phyloP scores from a whole-genome alignment of 371 early-diverging fungal species.

The Mortierella sp. region DNA sequence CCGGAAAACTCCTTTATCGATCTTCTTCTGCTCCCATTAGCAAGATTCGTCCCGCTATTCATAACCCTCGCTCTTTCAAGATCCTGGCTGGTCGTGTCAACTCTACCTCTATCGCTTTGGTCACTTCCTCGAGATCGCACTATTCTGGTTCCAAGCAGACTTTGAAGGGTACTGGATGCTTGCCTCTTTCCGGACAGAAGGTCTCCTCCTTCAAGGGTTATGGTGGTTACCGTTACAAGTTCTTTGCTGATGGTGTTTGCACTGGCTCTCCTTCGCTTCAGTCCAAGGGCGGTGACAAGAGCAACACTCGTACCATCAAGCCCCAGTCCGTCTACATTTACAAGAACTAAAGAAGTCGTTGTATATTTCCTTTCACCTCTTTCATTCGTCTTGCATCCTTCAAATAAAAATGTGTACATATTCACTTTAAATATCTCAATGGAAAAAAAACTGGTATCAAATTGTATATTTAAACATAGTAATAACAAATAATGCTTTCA shows the following conservation, averaged over 20 bases:
- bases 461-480: neutral
- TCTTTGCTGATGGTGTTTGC: neutral
- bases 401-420: too few species aligned
- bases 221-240: slow-evolving; percentile 4
- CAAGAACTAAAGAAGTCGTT: neutral
- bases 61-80: neutral
- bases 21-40: neutral
- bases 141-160: neutral
- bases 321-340: neutral
- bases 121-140: neutral
- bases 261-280: neutral
- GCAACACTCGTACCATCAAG: neutral
- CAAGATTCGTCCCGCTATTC: neutral
- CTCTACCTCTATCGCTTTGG: neutral
- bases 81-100: neutral
- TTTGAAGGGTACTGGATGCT: neutral
- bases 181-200: neutral
- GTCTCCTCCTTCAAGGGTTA: slow-evolving; percentile 2
- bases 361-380: neutral
- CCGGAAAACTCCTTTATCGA: neutral
- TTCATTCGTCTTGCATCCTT: too few species aligned
- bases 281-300: slow-evolving; percentile 5
- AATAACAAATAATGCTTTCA: neutral
- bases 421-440: too few species aligned
- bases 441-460: neutral